phyloP scores from a whole-genome alignment of 2,329 filamentous ascomycete genomes.

The Colletotrichum destructivum region DNA sequence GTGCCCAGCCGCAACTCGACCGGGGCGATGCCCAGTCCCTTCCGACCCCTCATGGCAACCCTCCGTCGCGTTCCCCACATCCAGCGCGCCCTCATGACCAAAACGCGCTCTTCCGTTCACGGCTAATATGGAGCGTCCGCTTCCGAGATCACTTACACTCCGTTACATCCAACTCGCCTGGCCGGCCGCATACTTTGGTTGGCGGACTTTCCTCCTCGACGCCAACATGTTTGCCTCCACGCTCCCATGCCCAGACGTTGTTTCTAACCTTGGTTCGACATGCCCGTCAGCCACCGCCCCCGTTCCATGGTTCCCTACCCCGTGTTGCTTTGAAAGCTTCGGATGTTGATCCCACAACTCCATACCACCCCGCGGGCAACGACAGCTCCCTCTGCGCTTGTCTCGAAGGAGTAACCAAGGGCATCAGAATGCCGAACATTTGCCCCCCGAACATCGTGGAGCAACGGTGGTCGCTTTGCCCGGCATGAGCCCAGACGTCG shows the following conservation, averaged over 20 bases:
- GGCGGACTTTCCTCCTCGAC: constrained; percentile 13
- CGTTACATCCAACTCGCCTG: constrained; percentile 26
- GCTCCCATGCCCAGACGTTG: constrained; percentile 12
- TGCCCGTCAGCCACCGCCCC: constrained; percentile 16
- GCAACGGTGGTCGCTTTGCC: neutral
- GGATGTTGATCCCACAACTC: constrained; percentile 31
- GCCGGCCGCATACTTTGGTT: constrained; percentile 28
- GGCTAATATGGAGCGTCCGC: constrained; percentile 42
- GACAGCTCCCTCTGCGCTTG: constrained; percentile 25
- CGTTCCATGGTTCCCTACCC: constrained; percentile 14
- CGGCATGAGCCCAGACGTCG: constrained; percentile 2
- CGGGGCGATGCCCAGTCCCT: constrained; percentile 23
- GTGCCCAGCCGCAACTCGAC: constrained; percentile 8
- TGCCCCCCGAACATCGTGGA: constrained; percentile 18
- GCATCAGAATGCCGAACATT: constrained; percentile 28
- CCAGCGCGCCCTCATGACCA: constrained; percentile 39
- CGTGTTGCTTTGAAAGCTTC: neutral
- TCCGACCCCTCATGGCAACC: constrained; percentile 38
- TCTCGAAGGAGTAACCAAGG: constrained; percentile 31
- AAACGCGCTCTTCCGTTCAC: constrained; percentile 38
- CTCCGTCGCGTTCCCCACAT: constrained; percentile 35
- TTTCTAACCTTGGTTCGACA: neutral
- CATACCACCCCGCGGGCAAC: neutral
- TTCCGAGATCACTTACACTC: constrained; percentile 42
- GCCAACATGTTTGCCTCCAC: constrained; percentile 15